These are phyloP conservation scores for Globisporangium alternatum DNA, from an alignment of 352 stramenopile species.

Conservation along the genomic window DNA sequence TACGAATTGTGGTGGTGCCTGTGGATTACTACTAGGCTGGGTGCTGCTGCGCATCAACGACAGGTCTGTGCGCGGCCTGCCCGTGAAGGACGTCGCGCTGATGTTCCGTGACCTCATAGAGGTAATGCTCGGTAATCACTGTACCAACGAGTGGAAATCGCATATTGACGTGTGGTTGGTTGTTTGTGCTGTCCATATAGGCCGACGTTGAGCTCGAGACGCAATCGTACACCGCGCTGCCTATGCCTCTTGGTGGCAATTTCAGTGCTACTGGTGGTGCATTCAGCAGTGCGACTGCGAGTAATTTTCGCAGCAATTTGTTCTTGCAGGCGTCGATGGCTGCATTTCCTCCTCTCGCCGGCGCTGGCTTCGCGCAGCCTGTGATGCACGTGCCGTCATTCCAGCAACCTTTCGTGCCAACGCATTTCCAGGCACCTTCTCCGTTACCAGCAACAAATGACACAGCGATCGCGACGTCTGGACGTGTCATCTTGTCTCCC, in stretches of 20 bases:
- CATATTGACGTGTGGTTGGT: neutral
- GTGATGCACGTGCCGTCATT: neutral
- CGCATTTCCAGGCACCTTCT: neutral
- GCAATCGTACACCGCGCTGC: neutral
- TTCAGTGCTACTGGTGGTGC: neutral
- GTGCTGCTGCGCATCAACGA: slow-evolving; percentile 41
- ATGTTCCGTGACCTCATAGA: slow-evolving; percentile 42
- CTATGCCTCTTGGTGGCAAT: neutral
- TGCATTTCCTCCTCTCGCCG: neutral
- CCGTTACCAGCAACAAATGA: neutral
- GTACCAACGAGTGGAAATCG: neutral
- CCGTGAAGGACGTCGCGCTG: slow-evolving; percentile 35
- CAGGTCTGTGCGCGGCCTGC: slow-evolving; percentile 26
- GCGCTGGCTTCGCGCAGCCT: neutral
- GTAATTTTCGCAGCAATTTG: neutral
- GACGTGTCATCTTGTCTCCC: slow-evolving; percentile 2
- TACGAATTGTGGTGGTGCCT: neutral
- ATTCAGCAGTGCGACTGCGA: neutral
- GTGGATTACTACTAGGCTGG: slow-evolving; percentile 25
- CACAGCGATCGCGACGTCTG: neutral
- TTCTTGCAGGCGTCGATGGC: neutral
- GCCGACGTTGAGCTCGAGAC: slow-evolving; percentile 16
- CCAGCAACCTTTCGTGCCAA: neutral
- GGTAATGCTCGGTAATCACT: slow-evolving; percentile 14
- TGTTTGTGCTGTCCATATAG: neutral